Base-by-base conservation (phyloP, 2,329 filamentous ascomycete species). In the Nemania sp. region DNA sequence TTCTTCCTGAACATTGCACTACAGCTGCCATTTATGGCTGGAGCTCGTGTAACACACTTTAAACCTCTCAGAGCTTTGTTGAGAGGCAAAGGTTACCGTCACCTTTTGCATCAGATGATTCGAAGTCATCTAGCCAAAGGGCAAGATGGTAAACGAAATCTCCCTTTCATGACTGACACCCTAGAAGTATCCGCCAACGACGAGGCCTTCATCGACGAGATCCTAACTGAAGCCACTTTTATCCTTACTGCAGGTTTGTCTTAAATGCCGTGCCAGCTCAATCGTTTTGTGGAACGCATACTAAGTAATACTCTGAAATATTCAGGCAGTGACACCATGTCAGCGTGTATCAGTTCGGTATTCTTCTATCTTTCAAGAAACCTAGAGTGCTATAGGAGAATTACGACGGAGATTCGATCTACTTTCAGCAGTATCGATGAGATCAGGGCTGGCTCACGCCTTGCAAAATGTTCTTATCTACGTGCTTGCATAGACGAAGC, bases 401-500 rank as follows among this genome's bases (percentile, higher is more conserved):
- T 58, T 3, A 40, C 40, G 1, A 10, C 32, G 1, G 55, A 58
- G 13, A 52, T 52, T 12, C 32, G 55, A 5, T 18, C 55, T 13
- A 34, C 40, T 1, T 58, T 58, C 29, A 5, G 1, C 11, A n/a
- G 10, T 0, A 15, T 13, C 9, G 15, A 5, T 39, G 51, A 60
- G 12, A 62, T 62, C 3, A 25, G 20, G 15, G 20, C 18, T 6
- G 59, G 54, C 13, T 13, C 49, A 5, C 18, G 10, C 1, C 59
- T 62, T 10, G 6, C 43, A 4, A 34, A 18, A 6, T 62, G 59
- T 32, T 29, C 5, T 15, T 62, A 56, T 18, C 42, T 62, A 13
- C 60, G 55, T 7, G 60, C 60, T 11, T 62, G 60, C 18, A 48
- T 62, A 11, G 51, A 62, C 25, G 56, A 62, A 18, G 20, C 51